phyloP scores from a whole-genome alignment of 768 basidiomycete species.

The Russula sp. region DNA sequence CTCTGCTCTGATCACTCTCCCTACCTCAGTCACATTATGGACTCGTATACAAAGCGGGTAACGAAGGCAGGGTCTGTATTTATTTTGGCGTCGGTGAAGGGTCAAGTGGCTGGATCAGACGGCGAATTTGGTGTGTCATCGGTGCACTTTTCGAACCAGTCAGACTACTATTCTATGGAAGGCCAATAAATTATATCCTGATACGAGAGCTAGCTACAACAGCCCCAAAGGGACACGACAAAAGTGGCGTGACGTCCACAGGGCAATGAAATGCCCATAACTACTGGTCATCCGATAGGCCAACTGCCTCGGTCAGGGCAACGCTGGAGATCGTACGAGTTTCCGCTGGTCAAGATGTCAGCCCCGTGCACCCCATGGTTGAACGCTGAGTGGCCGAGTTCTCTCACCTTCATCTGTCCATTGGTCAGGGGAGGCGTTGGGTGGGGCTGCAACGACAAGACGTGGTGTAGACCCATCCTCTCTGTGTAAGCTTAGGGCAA shows the following conservation, averaged over 20 bases:
- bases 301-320: not conserved
- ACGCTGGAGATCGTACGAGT: not conserved
- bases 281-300: not conserved
- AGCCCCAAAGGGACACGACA: not conserved
- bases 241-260: no score
- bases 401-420: not conserved
- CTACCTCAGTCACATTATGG: not conserved
- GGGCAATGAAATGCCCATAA: not conserved
- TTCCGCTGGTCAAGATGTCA: not conserved
- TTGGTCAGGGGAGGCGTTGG: not conserved
- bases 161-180: not conserved
- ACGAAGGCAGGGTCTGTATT: not conserved
- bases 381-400: not conserved
- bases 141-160: not conserved
- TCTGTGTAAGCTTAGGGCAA: not conserved
- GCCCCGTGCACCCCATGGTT: not conserved
- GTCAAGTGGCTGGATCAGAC: not conserved
- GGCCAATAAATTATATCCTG: not conserved
- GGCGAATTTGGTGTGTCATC: not conserved
- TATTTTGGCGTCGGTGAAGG: not conserved
- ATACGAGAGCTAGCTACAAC: not conserved
- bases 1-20: no score
- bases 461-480: not conserved
- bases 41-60: not conserved
- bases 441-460: not conserved